Conservation (phyloP, 2,329 filamentous ascomycete genomes). For the Phialophora chinensis region DNA sequence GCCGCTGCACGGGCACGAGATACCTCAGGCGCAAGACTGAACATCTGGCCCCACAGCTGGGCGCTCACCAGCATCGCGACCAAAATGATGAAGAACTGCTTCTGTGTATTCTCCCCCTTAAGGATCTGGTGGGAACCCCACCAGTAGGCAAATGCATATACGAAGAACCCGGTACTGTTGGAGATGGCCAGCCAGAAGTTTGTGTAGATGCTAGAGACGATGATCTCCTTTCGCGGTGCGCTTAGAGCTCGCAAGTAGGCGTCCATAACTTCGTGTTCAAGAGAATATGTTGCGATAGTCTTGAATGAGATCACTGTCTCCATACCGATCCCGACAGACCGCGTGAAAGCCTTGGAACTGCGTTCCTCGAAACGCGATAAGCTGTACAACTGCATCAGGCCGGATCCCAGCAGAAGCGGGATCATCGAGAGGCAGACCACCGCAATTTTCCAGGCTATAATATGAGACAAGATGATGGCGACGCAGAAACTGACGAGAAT, state of each 20-base stretch:
- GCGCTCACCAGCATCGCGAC: constrained; percentile 47
- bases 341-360: too few species aligned
- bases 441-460: constrained; percentile 77
- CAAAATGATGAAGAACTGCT: constrained; percentile 68
- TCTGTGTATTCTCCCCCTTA: constrained; percentile 67
- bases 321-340: too few species aligned
- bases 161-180: constrained; percentile 75
- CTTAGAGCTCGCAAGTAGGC: too few species aligned
- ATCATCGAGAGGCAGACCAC: constrained; percentile 73
- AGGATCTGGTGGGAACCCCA: constrained; percentile 75
- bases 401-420: constrained; percentile 71
- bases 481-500: constrained; percentile 69
- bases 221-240: too few species aligned
- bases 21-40: constrained; percentile 38
- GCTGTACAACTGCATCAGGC: constrained; percentile 66
- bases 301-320: too few species aligned
- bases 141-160: constrained; percentile 73
- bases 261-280: too few species aligned
- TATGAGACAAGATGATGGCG: constrained; percentile 71
- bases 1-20: background rate
- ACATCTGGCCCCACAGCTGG: constrained; percentile 42
- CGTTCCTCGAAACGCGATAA: too few species aligned
- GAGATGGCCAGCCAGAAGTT: constrained; percentile 46
- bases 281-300: too few species aligned
- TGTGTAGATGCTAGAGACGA: too few species aligned